Percentiles rank a stretch among this genome's conserved stretches.
Conservation (phyloP, 352 stramenopile genomes). For the Globisporangium heterothallicum region DNA sequence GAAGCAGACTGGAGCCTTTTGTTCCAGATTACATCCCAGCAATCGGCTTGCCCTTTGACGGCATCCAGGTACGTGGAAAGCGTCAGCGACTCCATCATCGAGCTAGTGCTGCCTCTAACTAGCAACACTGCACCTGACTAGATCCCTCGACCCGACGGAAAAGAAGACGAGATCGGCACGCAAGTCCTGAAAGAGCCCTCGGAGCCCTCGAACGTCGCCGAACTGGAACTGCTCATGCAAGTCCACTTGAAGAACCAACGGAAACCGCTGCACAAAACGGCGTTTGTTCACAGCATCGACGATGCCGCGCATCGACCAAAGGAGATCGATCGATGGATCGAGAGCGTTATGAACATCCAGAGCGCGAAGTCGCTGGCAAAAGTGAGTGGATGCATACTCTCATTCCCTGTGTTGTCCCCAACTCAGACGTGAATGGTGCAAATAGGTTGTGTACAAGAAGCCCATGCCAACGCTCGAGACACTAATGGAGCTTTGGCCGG, state of each 20-base stretch:
- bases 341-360: conserved; percentile 88
- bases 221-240: conserved; percentile 89
- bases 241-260: conserved; percentile 50
- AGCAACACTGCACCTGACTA: conserved; percentile 9
- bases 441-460: conserved; percentile 83
- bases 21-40: conserved; percentile 89
- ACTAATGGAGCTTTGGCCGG: conserved; percentile 90
- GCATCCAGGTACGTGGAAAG: conserved; percentile 40
- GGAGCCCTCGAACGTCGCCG: conserved; percentile 80
- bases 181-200: conserved; percentile 85
- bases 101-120: too few relatives aligned
- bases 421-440: too few relatives aligned
- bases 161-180: conserved; percentile 70
- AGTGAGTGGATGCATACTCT: conserved; percentile 17
- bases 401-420: too few relatives aligned
- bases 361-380: conserved; percentile 63
- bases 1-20: conserved; percentile 90
- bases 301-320: conserved; percentile 76
- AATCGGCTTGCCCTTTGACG: conserved; percentile 62
- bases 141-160: conserved; percentile 85
- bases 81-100: neutral
- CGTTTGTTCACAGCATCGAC: conserved; percentile 85
- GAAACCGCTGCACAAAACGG: conserved; percentile 31
- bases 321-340: conserved; percentile 91
- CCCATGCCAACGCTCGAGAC: conserved; percentile 82